These are phyloP conservation scores for Nymphaea thermarum DNA, from an alignment of 164 flowering plant genomes.

Conservation along the genomic window DNA sequence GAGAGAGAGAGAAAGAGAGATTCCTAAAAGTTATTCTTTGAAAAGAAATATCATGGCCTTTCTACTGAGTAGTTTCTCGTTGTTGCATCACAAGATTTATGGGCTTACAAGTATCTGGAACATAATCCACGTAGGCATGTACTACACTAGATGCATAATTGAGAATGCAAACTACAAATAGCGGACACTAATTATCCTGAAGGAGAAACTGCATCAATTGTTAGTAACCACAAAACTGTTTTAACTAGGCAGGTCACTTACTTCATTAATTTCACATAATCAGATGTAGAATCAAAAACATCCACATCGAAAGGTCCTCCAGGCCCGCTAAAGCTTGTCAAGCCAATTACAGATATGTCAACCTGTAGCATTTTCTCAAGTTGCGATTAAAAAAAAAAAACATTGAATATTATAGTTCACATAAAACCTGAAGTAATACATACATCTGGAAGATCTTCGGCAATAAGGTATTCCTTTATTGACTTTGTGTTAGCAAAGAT, in stretches of 20 bases:
- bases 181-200: neutral
- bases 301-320: constrained; percentile 92
- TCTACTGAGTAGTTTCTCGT: no score
- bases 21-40: no score
- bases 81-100: no score
- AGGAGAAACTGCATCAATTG: no score
- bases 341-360: constrained; percentile 52
- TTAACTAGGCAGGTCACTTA: constrained; percentile 19
- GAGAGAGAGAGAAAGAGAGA: no score
- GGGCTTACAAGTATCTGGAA: no score
- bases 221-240: neutral
- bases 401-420: neutral
- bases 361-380: constrained; percentile 34
- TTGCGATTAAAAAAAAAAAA: neutral
- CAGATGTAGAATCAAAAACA: constrained; percentile 84
- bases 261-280: constrained; percentile 95
- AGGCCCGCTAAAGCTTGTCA: constrained; percentile 69
- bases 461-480: constrained; percentile 73
- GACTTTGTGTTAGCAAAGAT: constrained; percentile 80
- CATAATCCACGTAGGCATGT: neutral
- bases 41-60: no score
- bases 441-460: constrained; percentile 82
- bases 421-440: neutral
- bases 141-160: no score
- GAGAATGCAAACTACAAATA: no score